Evolutionary conservation across 129 eudicot species (phyloP), one percentile per base, ranked within the genome.

Genomic region (Heracleum sosnowskyi): DNA sequence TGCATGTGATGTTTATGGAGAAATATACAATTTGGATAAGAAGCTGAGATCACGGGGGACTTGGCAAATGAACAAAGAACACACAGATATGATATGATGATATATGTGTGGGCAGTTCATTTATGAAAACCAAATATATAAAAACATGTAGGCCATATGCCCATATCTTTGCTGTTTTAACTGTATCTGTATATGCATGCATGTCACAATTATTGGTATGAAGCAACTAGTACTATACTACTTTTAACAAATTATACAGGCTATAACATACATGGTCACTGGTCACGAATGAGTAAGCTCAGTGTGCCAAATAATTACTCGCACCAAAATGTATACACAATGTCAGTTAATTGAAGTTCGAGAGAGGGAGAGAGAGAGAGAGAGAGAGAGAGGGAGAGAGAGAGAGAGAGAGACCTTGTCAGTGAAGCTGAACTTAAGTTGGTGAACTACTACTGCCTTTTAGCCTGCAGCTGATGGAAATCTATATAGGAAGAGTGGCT

Each of bases 81-180:
- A 20, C 47, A 73, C 39, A 73, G 37, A 73, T 41, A 42, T 73
- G 45, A 73, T 39, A 45, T 42, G 76, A 60, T 60, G 26, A 60
- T 60, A 3, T n/a, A 26, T 60, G 33, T 60, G 36, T 73, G 76
- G 76, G 76, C 33, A 42, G 57, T n/a, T 42, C 76, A 31, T 73
- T 73, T 20, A 41, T 77, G 31, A 64, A 66, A 66, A 66, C n/a
- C 75, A 78, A 12, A 60, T 9, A 66, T 9, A 66, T 66, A 44
- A 18, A 57, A 34, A 66, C 75, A 42, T 41, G 75, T 42, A 78
- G 80, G 46, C 70, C 18, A 12, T 28, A 31, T 17, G 80, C 35
- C 70, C 18, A 12, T 28, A 31, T 17, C 16, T 42, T 41, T 78
- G 45, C n/a, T 60, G 68, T 26, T 10, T 60, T 24, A 24, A 57